Base-by-base conservation (phyloP, 169 alveolate genomes). In the Plasmodium cynomolgi region DNA sequence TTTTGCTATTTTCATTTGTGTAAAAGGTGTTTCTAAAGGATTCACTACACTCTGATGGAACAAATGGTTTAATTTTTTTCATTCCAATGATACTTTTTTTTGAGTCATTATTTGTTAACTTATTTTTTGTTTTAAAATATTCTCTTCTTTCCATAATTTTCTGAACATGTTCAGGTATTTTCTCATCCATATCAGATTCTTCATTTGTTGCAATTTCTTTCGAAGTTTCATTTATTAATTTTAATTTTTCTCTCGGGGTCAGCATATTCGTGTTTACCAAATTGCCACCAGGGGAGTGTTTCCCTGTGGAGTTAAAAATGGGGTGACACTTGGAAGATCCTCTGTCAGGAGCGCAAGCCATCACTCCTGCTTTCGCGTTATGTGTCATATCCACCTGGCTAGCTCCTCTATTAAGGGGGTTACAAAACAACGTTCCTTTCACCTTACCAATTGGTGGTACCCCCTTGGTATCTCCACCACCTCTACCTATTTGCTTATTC, bases 71-170 rank as follows among this genome's bases (percentile, higher is more conserved):
- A 3, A 90, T 90, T 81, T 90, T 79, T 41, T 81, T 90, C 17
- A 37, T 17, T 6, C 20, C 56, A 39, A 33, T n/a, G n/a, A n/a
- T 20, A 29, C 33, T 62, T 81, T 68, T 58, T 5, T 90, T 74
- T 4, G 50, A 44, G 33, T 80, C 77, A 41, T 7, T 90, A 29
- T 71, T 79, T 74, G 26, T 79, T 68, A 34, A n/a, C 39, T 62
- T 80, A 37, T 68, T 90, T 90, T 58, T 68, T 62, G 75, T 44
- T 29, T 79, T 81, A 81, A 90, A 90, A 90, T 90, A 79, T 90
- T 90, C 94, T 86, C 93, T 86, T 80, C 94, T 90, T 81, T 90
- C 68, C 82, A 90, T 81, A 39, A 90, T 90, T 90, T 81, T 90
- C 37, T 90, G 82, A 13, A 81, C 94, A 81, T 79, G 91, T 20